A percentile compares a stretch with the other conserved stretches of the same genome.
phyloP scores from a whole-genome alignment of 2,329 filamentous ascomycete species.

The Trematosphaeria pertusa region DNA sequence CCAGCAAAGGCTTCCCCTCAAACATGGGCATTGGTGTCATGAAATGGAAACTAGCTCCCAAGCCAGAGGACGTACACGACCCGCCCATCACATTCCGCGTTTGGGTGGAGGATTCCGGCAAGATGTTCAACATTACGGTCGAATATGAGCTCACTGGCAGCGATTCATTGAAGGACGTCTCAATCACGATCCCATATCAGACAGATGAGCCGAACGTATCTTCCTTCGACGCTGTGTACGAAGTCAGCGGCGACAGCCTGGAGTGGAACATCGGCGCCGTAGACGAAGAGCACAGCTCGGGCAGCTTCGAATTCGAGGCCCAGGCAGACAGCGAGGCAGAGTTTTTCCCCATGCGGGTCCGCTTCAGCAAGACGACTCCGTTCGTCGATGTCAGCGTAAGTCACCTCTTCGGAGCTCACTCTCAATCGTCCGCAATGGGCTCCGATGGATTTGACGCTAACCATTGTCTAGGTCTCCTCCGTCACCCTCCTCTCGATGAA shows the following conservation, averaged over 20 bases:
- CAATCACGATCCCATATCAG: constrained; percentile 85
- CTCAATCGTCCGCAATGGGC: neutral
- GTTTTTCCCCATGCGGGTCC: constrained; percentile 96
- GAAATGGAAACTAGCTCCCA: constrained; percentile 87
- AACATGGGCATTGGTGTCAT: constrained; percentile 94
- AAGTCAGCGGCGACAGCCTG: constrained; percentile 88
- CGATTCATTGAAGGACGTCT: constrained; percentile 81
- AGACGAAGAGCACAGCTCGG: constrained; percentile 80
- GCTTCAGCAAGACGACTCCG: constrained; percentile 84
- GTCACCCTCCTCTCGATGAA: constrained; percentile 76
- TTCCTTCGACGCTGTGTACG: constrained; percentile 92
- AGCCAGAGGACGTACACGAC: constrained; percentile 78
- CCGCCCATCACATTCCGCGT: constrained; percentile 96
- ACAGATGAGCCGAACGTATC: constrained; percentile 86
- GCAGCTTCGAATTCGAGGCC: constrained; percentile 95
- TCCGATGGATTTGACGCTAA: neutral
- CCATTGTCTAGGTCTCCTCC: constrained; percentile 64
- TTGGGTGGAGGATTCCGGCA: constrained; percentile 90
- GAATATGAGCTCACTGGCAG: constrained; percentile 92
- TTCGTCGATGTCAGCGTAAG: constrained; percentile 94
- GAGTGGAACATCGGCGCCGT: constrained; percentile 94
- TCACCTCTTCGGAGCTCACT: constrained; percentile 28
- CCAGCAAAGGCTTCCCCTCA: constrained; percentile 85
- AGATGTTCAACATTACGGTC: constrained; percentile 87
- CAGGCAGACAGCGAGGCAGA: constrained; percentile 86